Conservation (phyloP, 139 green algal genomes). For the Ulvella scutata region DNA sequence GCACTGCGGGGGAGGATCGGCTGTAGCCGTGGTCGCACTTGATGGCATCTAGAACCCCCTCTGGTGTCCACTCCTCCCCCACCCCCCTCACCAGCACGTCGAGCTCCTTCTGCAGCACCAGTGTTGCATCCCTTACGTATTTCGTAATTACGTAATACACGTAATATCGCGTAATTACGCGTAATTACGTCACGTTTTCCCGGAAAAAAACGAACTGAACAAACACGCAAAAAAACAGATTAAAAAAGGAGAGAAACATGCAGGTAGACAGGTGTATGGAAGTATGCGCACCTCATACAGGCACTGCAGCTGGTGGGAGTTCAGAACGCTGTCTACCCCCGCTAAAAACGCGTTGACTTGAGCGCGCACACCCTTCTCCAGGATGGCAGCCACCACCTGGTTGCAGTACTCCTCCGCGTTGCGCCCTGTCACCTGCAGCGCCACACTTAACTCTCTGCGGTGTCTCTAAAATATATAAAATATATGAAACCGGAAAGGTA, state of each 20-base stretch:
- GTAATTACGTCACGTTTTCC: no score
- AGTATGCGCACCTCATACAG: neutral
- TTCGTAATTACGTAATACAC: no score
- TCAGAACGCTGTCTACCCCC: constrained; percentile 81
- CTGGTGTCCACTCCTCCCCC: constrained; percentile 68
- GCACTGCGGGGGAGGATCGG: constrained; percentile 8
- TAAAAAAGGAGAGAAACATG: no score
- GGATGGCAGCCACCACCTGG: constrained; percentile 69
- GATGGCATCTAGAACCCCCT: constrained; percentile 61
- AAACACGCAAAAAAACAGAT: no score
- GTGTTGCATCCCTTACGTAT: no score
- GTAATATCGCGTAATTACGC: no score
- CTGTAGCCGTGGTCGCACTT: constrained; percentile 96
- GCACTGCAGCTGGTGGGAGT: constrained; percentile 25
- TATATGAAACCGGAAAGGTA: no score
- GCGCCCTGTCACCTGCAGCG: constrained; percentile 33
- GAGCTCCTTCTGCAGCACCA: constrained; percentile 63
- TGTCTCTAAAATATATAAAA: no score
- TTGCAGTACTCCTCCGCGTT: constrained; percentile 72
- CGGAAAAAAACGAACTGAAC: no score
- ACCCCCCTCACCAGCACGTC: constrained; percentile 83
- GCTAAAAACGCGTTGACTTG: constrained; percentile 65
- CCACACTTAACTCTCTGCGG: no score
- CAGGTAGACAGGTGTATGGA: no score
- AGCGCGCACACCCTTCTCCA: constrained; percentile 51